A percentile compares a stretch with the other conserved stretches of the same genome.
Conservation (phyloP, 306 rosid species). For the Medicago lupulina region DNA sequence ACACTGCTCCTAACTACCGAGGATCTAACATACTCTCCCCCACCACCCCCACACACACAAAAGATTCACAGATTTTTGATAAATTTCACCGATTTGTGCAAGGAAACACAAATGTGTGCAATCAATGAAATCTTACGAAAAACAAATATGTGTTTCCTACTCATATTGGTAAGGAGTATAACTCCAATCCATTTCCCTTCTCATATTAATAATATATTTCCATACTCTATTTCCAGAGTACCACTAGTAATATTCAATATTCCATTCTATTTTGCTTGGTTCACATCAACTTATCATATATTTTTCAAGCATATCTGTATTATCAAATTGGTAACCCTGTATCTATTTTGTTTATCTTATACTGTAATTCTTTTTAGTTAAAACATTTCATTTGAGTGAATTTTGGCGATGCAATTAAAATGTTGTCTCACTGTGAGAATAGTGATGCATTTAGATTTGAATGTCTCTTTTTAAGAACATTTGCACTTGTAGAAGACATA, state of each 20-base stretch:
- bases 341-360: background rate
- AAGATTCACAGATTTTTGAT: background rate
- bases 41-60: background rate
- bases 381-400: constrained; percentile 3
- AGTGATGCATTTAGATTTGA: background rate
- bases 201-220: background rate
- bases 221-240: background rate
- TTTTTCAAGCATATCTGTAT: background rate
- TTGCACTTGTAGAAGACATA: background rate
- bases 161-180: background rate
- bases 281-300: constrained; percentile 5
- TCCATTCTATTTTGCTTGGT: background rate
- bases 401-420: constrained; percentile 16
- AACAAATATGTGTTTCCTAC: background rate
- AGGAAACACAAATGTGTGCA: background rate
- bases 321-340: background rate
- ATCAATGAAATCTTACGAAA: background rate
- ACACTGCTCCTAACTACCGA: background rate
- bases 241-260: background rate
- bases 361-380: constrained; percentile 1
- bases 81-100: background rate
- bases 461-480: background rate
- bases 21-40: background rate
- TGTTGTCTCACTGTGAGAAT: background rate
- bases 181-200: background rate